Conservation (phyloP, 805 yeast genomes). For the Spathaspora passalidarum region DNA sequence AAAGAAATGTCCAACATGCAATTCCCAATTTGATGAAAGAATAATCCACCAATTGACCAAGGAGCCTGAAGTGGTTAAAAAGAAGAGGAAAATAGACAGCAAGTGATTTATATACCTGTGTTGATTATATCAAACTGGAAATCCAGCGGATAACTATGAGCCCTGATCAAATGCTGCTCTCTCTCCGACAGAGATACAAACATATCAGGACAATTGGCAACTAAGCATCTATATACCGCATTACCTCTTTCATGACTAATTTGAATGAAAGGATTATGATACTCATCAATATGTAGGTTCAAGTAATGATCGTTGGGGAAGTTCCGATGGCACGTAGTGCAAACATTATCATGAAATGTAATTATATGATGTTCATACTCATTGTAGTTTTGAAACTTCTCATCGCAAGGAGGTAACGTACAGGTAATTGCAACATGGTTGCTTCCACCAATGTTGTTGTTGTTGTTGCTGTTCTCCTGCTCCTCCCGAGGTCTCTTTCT, state of each 20-base stretch:
- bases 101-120: slow-evolving; percentile 18
- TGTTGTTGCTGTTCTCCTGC: too few relatives aligned
- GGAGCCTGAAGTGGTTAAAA: slow-evolving; percentile 52
- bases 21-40: slow-evolving; percentile 65
- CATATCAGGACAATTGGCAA: slow-evolving; percentile 33
- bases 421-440: slow-evolving; percentile 3
- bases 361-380: slow-evolving; percentile 21
- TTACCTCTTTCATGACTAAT: slow-evolving; percentile 38
- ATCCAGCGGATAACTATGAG: slow-evolving; percentile 47
- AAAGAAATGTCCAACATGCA: slow-evolving; percentile 83
- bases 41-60: slow-evolving; percentile 56
- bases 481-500: slow-evolving; percentile 6
- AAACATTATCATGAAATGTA: slow-evolving; percentile 28
- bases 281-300: slow-evolving; percentile 49
- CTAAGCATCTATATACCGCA: slow-evolving; percentile 42
- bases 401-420: slow-evolving; percentile 8
- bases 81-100: slow-evolving; percentile 30
- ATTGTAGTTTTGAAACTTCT: slow-evolving; percentile 10
- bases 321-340: slow-evolving; percentile 34
- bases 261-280: slow-evolving; percentile 47
- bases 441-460: too few relatives aligned
- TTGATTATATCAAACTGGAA: slow-evolving; percentile 28
- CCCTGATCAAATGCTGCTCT: slow-evolving; percentile 46
- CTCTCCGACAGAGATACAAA: slow-evolving; percentile 41
- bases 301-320: slow-evolving; percentile 45